These are phyloP conservation scores for Ophiostoma australiae DNA, from an alignment of 2,329 filamentous ascomycete species.

Conservation along the genomic window DNA sequence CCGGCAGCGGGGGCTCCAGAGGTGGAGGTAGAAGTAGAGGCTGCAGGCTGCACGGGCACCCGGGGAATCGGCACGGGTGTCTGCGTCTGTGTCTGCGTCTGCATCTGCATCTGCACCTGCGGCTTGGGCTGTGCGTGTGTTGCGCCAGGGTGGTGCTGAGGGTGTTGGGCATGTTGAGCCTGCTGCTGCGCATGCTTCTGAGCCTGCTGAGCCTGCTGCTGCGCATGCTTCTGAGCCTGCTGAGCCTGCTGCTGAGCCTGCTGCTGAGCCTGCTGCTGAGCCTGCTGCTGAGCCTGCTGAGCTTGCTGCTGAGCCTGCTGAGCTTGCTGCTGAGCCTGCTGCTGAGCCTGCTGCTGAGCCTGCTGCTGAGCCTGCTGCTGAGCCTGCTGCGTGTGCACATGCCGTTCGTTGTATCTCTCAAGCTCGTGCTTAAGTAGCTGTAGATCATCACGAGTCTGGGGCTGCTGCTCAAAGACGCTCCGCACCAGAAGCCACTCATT, in stretches of 20 bases:
- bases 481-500: constrained; percentile 70
- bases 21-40: background rate
- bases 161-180: background rate
- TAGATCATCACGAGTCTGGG: constrained; percentile 59
- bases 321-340: constrained; percentile 10
- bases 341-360: constrained; percentile 12
- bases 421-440: constrained; percentile 52
- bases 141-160: background rate
- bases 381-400: constrained; percentile 19
- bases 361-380: constrained; percentile 6
- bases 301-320: background rate
- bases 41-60: constrained; percentile 23
- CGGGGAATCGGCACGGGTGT: constrained; percentile 30
- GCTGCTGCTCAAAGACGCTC: constrained; percentile 61
- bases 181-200: constrained; percentile 13
- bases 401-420: constrained; percentile 38
- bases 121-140: constrained; percentile 19
- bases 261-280: constrained; percentile 7
- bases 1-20: background rate
- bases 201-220: too few species aligned
- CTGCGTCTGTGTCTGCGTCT: constrained; percentile 19
- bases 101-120: constrained; percentile 20
- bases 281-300: constrained; percentile 12
- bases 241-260: constrained; percentile 14
- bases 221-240: too few species aligned